Percentiles rank a stretch among this genome's conserved stretches.
phyloP scores from a whole-genome alignment of 2,329 filamentous ascomycete genomes.

The Xylaria polymorpha region DNA sequence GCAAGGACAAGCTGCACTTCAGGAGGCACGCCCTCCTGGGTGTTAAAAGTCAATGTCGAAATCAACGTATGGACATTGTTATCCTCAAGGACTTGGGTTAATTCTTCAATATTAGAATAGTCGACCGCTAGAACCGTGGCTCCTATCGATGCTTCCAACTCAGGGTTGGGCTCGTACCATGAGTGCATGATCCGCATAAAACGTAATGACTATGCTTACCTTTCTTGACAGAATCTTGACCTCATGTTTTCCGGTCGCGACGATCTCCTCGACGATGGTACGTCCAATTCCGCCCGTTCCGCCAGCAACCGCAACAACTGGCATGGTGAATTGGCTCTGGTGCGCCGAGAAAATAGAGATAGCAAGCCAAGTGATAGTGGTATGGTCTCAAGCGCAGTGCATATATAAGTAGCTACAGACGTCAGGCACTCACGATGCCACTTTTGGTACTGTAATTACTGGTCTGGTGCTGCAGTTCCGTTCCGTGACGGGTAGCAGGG shows the following conservation, averaged over 20 bases:
- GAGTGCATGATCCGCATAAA: background rate
- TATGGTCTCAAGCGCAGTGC: too few relatives aligned
- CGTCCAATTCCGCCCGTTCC: slow-evolving; percentile 22
- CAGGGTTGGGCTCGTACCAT: slow-evolving; percentile 22
- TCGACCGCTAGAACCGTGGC: slow-evolving; percentile 15
- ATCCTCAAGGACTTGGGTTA: slow-evolving; percentile 20
- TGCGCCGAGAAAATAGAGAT: background rate
- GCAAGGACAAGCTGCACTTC: slow-evolving; percentile 23
- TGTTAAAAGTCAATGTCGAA: slow-evolving; percentile 23
- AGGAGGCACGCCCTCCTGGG: slow-evolving; percentile 1
- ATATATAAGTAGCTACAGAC: too few relatives aligned
- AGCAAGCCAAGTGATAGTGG: background rate
- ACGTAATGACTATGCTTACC: slow-evolving; percentile 1
- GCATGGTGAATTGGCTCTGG: slow-evolving; percentile 19
- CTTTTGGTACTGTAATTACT: too few relatives aligned
- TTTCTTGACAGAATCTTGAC: slow-evolving; percentile 26
- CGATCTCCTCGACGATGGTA: slow-evolving; percentile 27
- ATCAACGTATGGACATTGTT: slow-evolving; percentile 28
- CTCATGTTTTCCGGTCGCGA: slow-evolving; percentile 21
- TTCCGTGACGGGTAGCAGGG: background rate
- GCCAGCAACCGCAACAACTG: slow-evolving; percentile 25
- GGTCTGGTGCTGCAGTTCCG: too few relatives aligned
- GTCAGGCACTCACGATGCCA: too few relatives aligned
- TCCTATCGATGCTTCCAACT: slow-evolving; percentile 18
- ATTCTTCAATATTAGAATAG: slow-evolving; percentile 11